These are phyloP conservation scores for Myrica gale DNA, from an alignment of 306 rosid species.

Conservation along the genomic window DNA sequence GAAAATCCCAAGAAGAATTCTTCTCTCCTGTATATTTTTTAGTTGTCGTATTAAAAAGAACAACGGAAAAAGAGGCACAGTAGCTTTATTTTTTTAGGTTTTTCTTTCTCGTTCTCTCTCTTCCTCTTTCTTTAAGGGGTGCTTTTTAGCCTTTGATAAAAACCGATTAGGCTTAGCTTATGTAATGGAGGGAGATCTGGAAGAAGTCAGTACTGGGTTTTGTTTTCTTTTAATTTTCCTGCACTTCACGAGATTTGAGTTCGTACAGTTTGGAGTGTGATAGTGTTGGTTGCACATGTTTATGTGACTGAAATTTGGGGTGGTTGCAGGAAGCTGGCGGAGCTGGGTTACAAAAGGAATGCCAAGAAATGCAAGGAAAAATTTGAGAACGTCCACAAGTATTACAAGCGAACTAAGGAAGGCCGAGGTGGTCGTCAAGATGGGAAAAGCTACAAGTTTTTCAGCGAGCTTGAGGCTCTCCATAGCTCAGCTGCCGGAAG, in stretches of 20 bases:
- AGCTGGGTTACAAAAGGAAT: slow-evolving; percentile 38
- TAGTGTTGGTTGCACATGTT: background rate
- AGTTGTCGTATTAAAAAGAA: background rate
- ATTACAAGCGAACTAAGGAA: slow-evolving; percentile 51
- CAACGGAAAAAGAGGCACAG: background rate
- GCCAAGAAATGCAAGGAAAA: slow-evolving; percentile 56
- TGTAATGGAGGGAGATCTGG: background rate
- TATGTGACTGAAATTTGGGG: background rate
- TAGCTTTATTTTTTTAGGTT: background rate
- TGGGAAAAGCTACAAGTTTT: slow-evolving; percentile 52
- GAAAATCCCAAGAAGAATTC: slow-evolving; percentile 40
- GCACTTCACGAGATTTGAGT: background rate
- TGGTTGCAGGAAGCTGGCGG: slow-evolving; percentile 43
- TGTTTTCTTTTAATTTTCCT: background rate
- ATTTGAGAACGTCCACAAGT: slow-evolving; percentile 50
- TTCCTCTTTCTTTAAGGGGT: background rate
- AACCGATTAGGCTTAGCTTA: background rate
- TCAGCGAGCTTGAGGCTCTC: slow-evolving; percentile 49
- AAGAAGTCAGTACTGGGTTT: background rate
- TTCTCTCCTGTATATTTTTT: background rate
- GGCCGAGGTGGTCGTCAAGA: slow-evolving; percentile 52
- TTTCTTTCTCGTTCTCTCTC: background rate
- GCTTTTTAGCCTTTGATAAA: background rate
- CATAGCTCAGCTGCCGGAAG: slow-evolving; percentile 23
- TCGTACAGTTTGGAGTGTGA: background rate